Base-by-base conservation (phyloP, 306 rosid genomes). In the Pachyrhizus erosus region DNA sequence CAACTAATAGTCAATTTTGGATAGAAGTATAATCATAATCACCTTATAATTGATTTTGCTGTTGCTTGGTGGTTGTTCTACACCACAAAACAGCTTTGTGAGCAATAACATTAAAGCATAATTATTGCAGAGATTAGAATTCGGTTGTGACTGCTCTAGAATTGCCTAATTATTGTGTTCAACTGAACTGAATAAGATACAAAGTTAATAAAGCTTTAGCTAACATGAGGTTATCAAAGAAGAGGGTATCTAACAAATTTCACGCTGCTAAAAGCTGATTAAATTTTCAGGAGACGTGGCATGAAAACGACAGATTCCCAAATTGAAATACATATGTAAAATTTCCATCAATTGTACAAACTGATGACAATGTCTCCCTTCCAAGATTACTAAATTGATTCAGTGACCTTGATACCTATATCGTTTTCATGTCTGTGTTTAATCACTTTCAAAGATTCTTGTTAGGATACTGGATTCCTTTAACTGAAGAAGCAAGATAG, bases 351-450 rank as follows among this genome's bases (percentile, higher is more conserved):
- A 69, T 80, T 81, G 18, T 33, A 42, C 77, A 64, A 57, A 39
- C 68, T 80, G 58, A 60, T 34, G 67, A 76, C 31, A 78, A 11
- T 55, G 81, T 37, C 80, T 64, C 84, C 73, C 79, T 78, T 46
- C 69, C 57, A 49, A 60, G 40, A 76, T 75, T 71, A 80, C 86
- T 79, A 77, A 70, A 80, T 58, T 72, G 72, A 66, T 77, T 78
- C 82, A 72, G 77, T 68, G 82, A 77, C 79, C 74, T 74, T 73
- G 82, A 84, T 77, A 18, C 7, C 58, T n/a, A 86, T 74, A 77
- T 80, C 79, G 61, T 73, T 81, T 81, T 84, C 90, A 81, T 52
- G 78, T 34, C 60, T 70, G 34, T 31, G 46, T 61, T 74, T 55
- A 26, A 73, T 68, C 64, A 58, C 49, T 68, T 69, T 52, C 72